Evolutionary conservation across 2,329 filamentous ascomycete species (phyloP), one percentile per base, ranked within the genome.

Genomic region (Talaromyces sp.): DNA sequence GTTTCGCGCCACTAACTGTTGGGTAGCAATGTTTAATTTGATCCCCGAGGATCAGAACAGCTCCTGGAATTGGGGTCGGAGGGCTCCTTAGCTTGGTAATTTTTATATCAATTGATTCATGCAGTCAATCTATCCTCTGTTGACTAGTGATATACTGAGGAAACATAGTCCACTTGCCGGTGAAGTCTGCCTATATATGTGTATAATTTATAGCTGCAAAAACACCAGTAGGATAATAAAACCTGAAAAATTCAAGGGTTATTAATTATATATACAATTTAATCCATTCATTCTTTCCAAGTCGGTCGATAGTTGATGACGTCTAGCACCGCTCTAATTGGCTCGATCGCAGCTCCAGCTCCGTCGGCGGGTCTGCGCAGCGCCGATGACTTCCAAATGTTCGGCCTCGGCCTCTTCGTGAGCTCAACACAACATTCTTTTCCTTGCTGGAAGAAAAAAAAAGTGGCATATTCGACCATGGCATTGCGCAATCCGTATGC

Each of bases 401-500:
- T 59, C 40, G 52, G 33, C 44, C 28, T 28, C 34, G 51, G 50
- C 28, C n/a, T 33, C 8, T 18, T 5, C 28, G 36, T 16, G 31
- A 33, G 16, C 40, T 47, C 53, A 4, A 14, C 31, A 36, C 27
- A 52, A 57, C 36, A 33, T 36, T n/a, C 42, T 12, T 12, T 50
- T 31, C 4, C 14, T 31, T 56, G 36, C 14, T 33, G 50, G 27
- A 52, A 23, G 23, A 23, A 23, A 23, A 23, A 23, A 40, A 36
- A 57, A 27, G 4, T 12, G 23, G 14, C 8, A 23, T 23, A 55
- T 51, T 50, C 16, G 16, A 60, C 52, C 34, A 81, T 81, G 79
- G 70, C 77, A 64, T 73, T 81, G 65, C 73, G 77, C 67, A 72
- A 65, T 61, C 72, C 76, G 42, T 71, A 74, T 47, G 61, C 66